These are phyloP conservation scores for Phoenix dactylifera DNA, from an alignment of 176 grass and related monocot species.

Conservation along the genomic window DNA sequence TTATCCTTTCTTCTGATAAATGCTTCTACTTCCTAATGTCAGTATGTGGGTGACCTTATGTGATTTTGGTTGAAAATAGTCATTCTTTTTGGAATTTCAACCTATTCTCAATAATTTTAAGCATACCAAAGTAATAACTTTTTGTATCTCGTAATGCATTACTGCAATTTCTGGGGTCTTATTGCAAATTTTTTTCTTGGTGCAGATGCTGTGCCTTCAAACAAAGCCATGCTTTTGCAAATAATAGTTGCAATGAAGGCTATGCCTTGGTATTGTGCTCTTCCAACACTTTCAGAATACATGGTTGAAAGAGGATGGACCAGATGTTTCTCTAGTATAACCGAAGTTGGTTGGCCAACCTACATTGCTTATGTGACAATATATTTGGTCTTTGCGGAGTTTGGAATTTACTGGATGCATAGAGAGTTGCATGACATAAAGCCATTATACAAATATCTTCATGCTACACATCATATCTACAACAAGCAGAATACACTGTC, in stretches of 20 bases:
- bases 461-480: conserved; percentile 90
- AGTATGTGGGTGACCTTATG: too few species aligned
- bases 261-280: conserved; percentile 71
- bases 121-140: too few species aligned
- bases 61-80: too few species aligned
- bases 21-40: too few species aligned
- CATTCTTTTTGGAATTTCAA: too few species aligned
- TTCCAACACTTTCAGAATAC: conserved; percentile 70
- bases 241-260: conserved; percentile 82
- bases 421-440: conserved; percentile 98
- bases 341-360: conserved; percentile 54
- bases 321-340: conserved; percentile 48
- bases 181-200: conserved; percentile 6
- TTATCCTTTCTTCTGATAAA: too few species aligned
- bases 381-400: conserved; percentile 72
- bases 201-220: conserved; percentile 79
- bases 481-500: conserved; percentile 98
- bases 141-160: too few species aligned
- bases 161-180: neutral
- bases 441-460: conserved; percentile 86
- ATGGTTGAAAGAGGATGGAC: conserved; percentile 96
- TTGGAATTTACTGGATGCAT: conserved; percentile 99
- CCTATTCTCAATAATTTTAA: too few species aligned
- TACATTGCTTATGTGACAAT: conserved; percentile 46
- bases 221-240: conserved; percentile 80